Evolutionary conservation across 2,329 filamentous ascomycete genomes (phyloP), one percentile per base, ranked within the genome.

Genomic region (Hortaea werneckii): DNA sequence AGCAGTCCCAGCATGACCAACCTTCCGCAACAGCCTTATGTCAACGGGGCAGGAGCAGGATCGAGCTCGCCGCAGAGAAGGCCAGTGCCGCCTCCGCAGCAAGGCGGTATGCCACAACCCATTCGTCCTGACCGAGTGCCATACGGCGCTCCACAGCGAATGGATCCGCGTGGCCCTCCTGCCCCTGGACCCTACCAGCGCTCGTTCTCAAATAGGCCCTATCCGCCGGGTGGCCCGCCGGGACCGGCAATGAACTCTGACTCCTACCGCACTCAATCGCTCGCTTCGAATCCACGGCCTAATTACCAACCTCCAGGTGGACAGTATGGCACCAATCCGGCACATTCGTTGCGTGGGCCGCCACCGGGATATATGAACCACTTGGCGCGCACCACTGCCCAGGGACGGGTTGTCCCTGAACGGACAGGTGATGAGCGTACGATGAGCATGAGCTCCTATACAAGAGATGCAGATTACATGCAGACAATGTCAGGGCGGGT

Each of bases 401-500:
- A 95, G 64, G 92, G 92, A 29, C 79, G 92, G 50, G 75, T 92
- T 32, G 88, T 98, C 6, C 92, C 92, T 1, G 89, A 95, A 62
- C 81, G 90, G 44, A 85, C 89, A 50, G 53, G 55, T 29, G 87
- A 94, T 58, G 90, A 96, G 65, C 80, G 92, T 47, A 82, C 92
- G 52, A 96, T 96, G 92, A 95, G 90, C 40, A 83, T 98, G 83
- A 92, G 84, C 5, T 87, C 85, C 7, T 85, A 87, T 55, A 76
- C 82, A 3, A 75, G 83, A 44, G 87, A 94, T 56, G 76, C 78
- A 50, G 84, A 88, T 39, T 84, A 92, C 64, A 68, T 72, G 9
- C 90, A 95, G 66, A 95, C 89, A 5, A 94, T 90, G 79, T 94
- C 86, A 62, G 92, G 92, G 41, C 79, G 92, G 54, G 76, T 94